Conservation (phyloP, 768 basidiomycete species). For the Cystofilobasidium capitatum region DNA sequence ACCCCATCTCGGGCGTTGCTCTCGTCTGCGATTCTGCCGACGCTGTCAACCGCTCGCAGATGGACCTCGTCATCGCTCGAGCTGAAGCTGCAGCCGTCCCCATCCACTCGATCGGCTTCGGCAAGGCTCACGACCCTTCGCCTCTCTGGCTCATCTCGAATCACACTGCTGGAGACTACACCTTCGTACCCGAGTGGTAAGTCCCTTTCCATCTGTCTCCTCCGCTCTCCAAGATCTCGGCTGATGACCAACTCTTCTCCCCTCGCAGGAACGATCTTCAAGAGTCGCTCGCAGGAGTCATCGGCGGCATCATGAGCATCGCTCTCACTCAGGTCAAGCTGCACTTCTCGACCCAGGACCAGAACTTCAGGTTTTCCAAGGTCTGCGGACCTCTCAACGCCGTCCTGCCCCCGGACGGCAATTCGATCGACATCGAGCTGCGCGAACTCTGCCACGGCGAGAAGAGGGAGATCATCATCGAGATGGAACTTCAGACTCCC, state of each 20-base stretch:
- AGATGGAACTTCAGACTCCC: slow-evolving; percentile 58
- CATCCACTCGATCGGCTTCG: slow-evolving; percentile 94
- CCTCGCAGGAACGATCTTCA: slow-evolving; percentile 62
- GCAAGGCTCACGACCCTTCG: slow-evolving; percentile 91
- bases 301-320: slow-evolving; percentile 95
- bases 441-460: slow-evolving; percentile 94
- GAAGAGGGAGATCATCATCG: slow-evolving; percentile 91
- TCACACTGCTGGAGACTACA: slow-evolving; percentile 93
- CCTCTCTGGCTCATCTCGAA: slow-evolving; percentile 99
- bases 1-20: slow-evolving; percentile 81
- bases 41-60: slow-evolving; percentile 83
- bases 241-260: background rate
- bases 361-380: slow-evolving; percentile 84
- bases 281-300: slow-evolving; percentile 81
- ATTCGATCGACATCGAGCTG: slow-evolving; percentile 88
- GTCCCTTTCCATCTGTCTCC: background rate
- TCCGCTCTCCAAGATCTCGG: background rate
- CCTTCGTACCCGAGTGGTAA: slow-evolving; percentile 47
- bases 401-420: slow-evolving; percentile 81
- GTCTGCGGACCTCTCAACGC: slow-evolving; percentile 81
- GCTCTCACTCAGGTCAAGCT: slow-evolving; percentile 87
- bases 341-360: slow-evolving; percentile 86
- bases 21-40: slow-evolving; percentile 89
- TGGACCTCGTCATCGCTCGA: slow-evolving; percentile 94
- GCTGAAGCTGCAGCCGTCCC: slow-evolving; percentile 88